These are phyloP conservation scores for Vicia sativa DNA, from an alignment of 306 rosid species.

Conservation along the genomic window DNA sequence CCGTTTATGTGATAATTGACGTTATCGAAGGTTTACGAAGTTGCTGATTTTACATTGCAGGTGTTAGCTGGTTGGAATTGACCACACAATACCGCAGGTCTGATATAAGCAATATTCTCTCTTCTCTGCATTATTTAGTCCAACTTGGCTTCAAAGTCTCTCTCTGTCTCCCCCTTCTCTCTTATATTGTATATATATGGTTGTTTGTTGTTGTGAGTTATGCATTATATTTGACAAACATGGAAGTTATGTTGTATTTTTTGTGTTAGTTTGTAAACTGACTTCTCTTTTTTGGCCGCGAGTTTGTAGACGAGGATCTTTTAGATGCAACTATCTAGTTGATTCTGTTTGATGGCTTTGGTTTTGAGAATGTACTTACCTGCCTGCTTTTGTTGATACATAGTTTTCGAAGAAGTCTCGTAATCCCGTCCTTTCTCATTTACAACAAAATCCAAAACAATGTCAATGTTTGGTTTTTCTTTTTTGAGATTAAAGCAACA, in stretches of 20 bases:
- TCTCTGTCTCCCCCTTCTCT: background rate
- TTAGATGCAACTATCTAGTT: conserved; percentile 33
- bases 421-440: background rate
- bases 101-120: conserved; percentile 30
- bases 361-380: conserved; percentile 21
- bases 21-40: conserved; percentile 7
- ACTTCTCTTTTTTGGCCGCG: conserved; percentile 8
- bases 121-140: conserved; percentile 31
- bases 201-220: conserved; percentile 39
- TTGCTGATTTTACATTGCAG: conserved; percentile 39
- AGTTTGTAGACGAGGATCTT: conserved; percentile 34
- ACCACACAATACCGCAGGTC: conserved; percentile 17
- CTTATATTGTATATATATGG: conserved; percentile 36
- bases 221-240: conserved; percentile 32
- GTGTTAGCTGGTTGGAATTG: conserved; percentile 34
- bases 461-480: background rate
- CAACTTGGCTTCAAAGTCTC: conserved; percentile 34
- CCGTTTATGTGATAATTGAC: background rate
- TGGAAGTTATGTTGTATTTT: conserved; percentile 30
- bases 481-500: background rate
- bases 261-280: conserved; percentile 32
- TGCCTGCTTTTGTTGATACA: conserved; percentile 12
- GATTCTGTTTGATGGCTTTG: conserved; percentile 25
- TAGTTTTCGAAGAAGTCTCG: conserved; percentile 1
- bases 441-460: background rate